A percentile compares a stretch with the other conserved stretches of the same genome.
Evolutionary conservation across 257 asterid genomes (phyloP).

Genomic region (Rubia yunnanensis): DNA sequence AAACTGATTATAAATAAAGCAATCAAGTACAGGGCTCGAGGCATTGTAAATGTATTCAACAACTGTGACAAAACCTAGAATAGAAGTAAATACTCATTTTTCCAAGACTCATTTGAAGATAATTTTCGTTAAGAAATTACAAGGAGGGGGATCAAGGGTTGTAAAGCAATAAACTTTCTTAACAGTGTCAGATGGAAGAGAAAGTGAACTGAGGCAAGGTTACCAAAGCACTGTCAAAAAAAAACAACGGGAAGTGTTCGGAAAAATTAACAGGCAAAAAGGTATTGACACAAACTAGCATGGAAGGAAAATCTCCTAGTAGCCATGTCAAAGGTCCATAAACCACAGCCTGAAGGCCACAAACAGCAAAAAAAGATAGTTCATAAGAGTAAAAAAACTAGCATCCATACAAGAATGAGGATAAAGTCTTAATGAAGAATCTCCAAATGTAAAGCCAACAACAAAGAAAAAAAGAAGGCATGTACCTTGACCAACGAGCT

Average conservation of each 20-base stretch:
- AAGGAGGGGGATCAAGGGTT: too few species aligned
- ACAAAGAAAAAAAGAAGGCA: slow-evolving; percentile 8
- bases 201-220: neutral
- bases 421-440: neutral
- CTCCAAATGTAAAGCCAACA: neutral
- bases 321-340: neutral
- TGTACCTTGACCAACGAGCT: slow-evolving; percentile 88
- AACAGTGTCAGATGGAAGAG: neutral
- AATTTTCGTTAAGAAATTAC: too few species aligned
- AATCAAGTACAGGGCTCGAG: too few species aligned
- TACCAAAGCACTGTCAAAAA: neutral
- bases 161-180: neutral
- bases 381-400: neutral
- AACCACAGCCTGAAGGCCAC: neutral
- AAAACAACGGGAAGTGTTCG: neutral
- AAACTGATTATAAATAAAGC: too few species aligned
- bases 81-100: neutral
- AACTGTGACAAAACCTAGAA: neutral
- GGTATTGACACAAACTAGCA: neutral
- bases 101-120: neutral
- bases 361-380: neutral
- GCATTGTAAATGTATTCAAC: neutral
- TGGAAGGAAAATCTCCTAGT: neutral
- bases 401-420: neutral
- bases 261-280: neutral